Conservation (phyloP, 768 basidiomycete species). For the Amanita brunnescens region DNA sequence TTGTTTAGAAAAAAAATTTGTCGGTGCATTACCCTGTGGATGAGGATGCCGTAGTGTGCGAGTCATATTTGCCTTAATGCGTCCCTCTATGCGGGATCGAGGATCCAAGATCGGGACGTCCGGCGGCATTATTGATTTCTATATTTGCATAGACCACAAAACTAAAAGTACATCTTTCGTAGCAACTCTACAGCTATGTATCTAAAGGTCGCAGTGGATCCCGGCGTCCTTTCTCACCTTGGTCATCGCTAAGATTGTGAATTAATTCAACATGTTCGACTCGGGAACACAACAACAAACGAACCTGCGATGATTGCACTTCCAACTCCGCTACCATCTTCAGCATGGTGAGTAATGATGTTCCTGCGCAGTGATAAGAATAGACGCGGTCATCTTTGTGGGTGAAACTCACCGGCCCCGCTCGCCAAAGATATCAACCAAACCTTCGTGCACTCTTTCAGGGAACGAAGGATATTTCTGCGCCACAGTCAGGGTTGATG, state of each 20-base stretch:
- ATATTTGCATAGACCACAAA: not conserved
- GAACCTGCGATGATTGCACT: slow-evolving; percentile 85
- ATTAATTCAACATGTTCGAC: not conserved
- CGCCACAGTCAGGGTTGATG: not conserved
- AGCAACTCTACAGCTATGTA: not conserved
- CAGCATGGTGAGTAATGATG: slow-evolving; percentile 75
- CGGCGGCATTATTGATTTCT: not conserved
- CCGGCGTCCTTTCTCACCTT: slow-evolving; percentile 69
- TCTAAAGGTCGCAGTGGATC: slow-evolving; percentile 34
- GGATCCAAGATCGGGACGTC: not conserved
- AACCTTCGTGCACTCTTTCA: slow-evolving; percentile 85
- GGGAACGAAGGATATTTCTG: slow-evolving; percentile 98
- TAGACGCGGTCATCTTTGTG: not conserved
- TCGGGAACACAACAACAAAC: slow-evolving; percentile 7
- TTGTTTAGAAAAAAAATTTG: slow-evolving; percentile 1
- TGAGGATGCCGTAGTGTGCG: not conserved
- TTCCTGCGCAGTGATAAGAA: slow-evolving; percentile 29
- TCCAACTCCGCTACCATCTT: slow-evolving; percentile 91
- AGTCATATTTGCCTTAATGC: not conserved
- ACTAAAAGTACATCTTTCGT: slow-evolving; percentile 2
- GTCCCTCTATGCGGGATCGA: not conserved
- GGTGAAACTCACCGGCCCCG: slow-evolving; percentile 66
- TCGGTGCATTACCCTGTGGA: not conserved
- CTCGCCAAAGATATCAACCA: slow-evolving; percentile 93
- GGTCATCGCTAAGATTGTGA: slow-evolving; percentile 65